phyloP scores from a whole-genome alignment of 2,329 filamentous ascomycete genomes.

The Xylaria sp. region DNA sequence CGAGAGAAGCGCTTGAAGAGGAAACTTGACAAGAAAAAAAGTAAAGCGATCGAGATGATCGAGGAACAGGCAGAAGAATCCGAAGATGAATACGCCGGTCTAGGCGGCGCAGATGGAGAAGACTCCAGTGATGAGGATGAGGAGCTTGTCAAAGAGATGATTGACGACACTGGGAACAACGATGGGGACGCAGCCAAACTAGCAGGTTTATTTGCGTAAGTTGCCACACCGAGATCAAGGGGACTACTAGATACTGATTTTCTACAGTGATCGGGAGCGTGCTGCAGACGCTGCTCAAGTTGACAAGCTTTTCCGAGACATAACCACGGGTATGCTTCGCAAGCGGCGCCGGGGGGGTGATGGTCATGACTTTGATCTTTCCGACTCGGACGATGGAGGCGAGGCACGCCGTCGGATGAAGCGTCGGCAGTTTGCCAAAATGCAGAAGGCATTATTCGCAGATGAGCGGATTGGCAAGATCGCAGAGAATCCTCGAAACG shows the following conservation, averaged over 20 bases:
- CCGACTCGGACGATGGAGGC: constrained; percentile 89
- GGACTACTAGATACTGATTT: constrained; percentile 24
- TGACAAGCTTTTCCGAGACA: constrained; percentile 90
- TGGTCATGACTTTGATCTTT: constrained; percentile 80
- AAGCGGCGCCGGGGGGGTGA: constrained; percentile 72
- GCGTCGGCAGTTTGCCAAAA: constrained; percentile 87
- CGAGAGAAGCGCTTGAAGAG: constrained; percentile 63
- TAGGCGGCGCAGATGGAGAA: constrained; percentile 90
- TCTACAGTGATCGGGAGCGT: constrained; percentile 77
- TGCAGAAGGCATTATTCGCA: constrained; percentile 86
- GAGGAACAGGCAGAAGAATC: constrained; percentile 97
- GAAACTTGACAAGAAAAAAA: constrained; percentile 84
- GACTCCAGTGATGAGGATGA: constrained; percentile 79
- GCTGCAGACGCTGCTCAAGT: constrained; percentile 86
- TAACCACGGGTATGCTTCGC: constrained; percentile 87
- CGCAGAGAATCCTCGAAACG: constrained; percentile 86
- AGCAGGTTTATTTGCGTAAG: constrained; percentile 89
- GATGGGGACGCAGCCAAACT: constrained; percentile 82
- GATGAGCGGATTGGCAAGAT: constrained; percentile 94
- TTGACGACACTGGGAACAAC: constrained; percentile 83
- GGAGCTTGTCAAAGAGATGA: constrained; percentile 81
- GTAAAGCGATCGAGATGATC: constrained; percentile 85
- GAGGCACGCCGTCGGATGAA: constrained; percentile 83
- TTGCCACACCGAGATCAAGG: constrained; percentile 42
- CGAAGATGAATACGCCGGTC: constrained; percentile 95